Percentiles rank a stretch among this genome's conserved stretches.
phyloP scores from a whole-genome alignment of 371 early-diverging fungal genomes.

The Mortierella sp. region DNA sequence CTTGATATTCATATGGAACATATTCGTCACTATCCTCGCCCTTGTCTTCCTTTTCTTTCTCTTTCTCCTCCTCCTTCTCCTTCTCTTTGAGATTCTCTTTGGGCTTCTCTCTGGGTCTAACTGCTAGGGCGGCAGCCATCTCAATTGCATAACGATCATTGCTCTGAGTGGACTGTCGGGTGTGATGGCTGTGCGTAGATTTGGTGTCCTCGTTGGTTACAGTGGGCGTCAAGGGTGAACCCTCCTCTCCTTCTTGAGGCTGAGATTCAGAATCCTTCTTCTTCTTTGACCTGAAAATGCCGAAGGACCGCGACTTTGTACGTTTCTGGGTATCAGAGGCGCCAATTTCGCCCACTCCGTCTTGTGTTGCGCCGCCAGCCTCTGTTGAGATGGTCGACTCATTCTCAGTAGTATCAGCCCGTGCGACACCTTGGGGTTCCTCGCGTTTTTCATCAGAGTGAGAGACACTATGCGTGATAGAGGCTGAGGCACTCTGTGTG shows the following conservation, averaged over 20 bases:
- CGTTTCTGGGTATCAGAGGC: conserved; percentile 20
- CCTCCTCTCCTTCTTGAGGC: conserved; percentile 1
- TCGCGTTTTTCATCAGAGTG: background rate
- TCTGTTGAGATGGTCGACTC: background rate
- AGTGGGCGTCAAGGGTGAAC: conserved; percentile 4
- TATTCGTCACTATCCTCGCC: conserved; percentile 41
- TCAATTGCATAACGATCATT: conserved; percentile 19
- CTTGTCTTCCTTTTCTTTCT: conserved; percentile 9
- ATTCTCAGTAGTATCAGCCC: background rate
- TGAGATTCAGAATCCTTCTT: conserved; percentile 16
- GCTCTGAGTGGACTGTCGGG: conserved; percentile 26
- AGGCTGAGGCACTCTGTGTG: background rate
- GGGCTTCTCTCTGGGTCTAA: conserved; percentile 17
- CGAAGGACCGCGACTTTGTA: conserved; percentile 35
- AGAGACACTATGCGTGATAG: background rate
- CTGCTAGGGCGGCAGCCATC: conserved; percentile 31
- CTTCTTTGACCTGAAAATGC: conserved; percentile 46
- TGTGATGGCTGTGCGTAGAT: conserved; percentile 34
- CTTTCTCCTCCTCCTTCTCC: background rate
- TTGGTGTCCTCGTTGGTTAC: conserved; percentile 41
- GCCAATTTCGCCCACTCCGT: background rate
- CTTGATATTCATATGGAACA: conserved; percentile 54
- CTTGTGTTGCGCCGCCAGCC: background rate
- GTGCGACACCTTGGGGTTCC: background rate
- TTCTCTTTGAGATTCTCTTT: background rate